Evolutionary conservation across 768 basidiomycete species (phyloP).

Genomic region (Kockovaella imperatae): DNA sequence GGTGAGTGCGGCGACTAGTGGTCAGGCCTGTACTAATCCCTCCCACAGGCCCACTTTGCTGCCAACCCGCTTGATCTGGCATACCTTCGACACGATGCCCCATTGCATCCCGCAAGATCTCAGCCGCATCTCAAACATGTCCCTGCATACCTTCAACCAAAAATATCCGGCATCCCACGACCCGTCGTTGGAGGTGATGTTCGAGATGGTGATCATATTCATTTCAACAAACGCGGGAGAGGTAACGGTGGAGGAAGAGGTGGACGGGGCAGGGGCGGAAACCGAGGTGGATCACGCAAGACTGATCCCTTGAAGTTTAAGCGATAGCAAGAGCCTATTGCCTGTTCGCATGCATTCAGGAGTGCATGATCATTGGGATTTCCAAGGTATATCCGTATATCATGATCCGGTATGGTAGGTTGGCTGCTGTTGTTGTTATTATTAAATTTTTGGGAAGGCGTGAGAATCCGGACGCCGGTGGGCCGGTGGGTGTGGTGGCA

Average conservation of each 20-base stretch:
- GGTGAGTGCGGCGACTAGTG: constrained; percentile 49
- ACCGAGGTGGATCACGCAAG: constrained; percentile 57
- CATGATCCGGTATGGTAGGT: no score
- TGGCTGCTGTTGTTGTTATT: no score
- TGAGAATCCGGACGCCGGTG: no score
- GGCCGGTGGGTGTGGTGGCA: no score
- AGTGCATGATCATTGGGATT: no score
- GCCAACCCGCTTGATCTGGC: constrained; percentile 91
- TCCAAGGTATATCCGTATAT: no score
- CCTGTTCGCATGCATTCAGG: no score
- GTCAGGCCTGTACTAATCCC: not conserved
- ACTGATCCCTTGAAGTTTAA: constrained; percentile 63
- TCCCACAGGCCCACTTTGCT: constrained; percentile 81
- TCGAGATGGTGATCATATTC: constrained; percentile 55
- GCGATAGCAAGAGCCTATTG: constrained; percentile 5
- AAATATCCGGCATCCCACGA: constrained; percentile 52
- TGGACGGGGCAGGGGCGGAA: constrained; percentile 49
- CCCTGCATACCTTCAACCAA: constrained; percentile 83
- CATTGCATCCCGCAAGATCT: constrained; percentile 77
- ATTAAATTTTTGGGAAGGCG: no score
- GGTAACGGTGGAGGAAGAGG: constrained; percentile 54
- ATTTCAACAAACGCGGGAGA: constrained; percentile 59
- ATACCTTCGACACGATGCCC: constrained; percentile 87
- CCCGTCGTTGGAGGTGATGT: constrained; percentile 36
- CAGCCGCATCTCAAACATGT: constrained; percentile 95